Evolutionary conservation across 2,329 filamentous ascomycete species (phyloP).

Genomic region (Fusarium albidum): DNA sequence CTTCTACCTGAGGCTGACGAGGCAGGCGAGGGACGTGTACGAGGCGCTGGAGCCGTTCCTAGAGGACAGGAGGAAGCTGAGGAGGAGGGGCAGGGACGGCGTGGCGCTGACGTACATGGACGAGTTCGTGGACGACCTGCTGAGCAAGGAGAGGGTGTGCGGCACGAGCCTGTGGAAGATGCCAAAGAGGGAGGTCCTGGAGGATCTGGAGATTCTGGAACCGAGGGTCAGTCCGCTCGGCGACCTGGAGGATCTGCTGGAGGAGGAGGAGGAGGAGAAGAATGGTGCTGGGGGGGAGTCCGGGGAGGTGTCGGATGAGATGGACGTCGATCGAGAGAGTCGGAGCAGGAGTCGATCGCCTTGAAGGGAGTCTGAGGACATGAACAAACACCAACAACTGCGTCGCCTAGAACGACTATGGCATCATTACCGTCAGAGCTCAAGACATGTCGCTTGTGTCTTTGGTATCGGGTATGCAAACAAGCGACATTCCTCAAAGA

Average conservation of each 20-base stretch:
- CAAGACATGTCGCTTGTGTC: too few species aligned
- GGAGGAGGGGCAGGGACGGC: constrained; percentile 76
- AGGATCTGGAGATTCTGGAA: constrained; percentile 89
- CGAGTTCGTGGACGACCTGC: constrained; percentile 90
- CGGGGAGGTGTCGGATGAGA: constrained; percentile 47
- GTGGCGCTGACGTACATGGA: constrained; percentile 84
- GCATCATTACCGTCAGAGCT: too few species aligned
- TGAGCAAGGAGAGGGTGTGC: constrained; percentile 89
- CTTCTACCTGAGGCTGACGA: constrained; percentile 92
- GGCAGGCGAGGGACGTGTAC: constrained; percentile 83
- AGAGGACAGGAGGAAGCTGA: constrained; percentile 83
- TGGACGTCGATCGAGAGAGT: constrained; percentile 50
- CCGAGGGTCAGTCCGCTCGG: constrained; percentile 84
- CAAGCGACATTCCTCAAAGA: too few species aligned
- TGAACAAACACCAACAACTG: not conserved
- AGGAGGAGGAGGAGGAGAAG: constrained; percentile 62
- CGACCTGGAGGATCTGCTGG: constrained; percentile 76
- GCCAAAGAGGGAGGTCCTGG: constrained; percentile 80
- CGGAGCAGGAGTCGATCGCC: constrained; percentile 32
- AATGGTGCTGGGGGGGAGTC: constrained; percentile 50
- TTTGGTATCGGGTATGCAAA: too few species aligned
- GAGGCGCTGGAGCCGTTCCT: constrained; percentile 81
- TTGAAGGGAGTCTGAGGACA: constrained; percentile 31
- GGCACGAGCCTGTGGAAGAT: constrained; percentile 93
- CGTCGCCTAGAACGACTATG: too few species aligned